Conservation (phyloP, 352 stramenopile species). For the Globisporangium paddicum region DNA sequence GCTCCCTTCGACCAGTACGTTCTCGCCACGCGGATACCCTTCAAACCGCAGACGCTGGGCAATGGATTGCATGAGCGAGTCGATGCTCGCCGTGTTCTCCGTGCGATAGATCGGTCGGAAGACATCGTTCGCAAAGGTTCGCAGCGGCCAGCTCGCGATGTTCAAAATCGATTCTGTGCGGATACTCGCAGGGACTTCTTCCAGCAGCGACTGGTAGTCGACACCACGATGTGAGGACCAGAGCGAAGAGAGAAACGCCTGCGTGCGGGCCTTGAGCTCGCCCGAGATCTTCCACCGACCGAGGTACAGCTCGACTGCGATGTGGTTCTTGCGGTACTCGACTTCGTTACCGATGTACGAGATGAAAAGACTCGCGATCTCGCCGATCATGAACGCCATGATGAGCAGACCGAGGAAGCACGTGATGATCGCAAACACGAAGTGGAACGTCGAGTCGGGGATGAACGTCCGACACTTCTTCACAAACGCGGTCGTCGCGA, state of each 20-base stretch:
- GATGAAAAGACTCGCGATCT: conserved; percentile 67
- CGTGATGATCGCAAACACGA: conserved; percentile 40
- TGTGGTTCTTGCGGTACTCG: conserved; percentile 67
- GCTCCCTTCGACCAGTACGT: conserved; percentile 55
- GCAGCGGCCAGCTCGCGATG: conserved; percentile 38
- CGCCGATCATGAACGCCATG: conserved; percentile 72
- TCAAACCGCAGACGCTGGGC: conserved; percentile 50
- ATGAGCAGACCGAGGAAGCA: conserved; percentile 50
- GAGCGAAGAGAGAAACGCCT: conserved; percentile 52
- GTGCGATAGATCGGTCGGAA: conserved; percentile 34
- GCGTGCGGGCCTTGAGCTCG: conserved; percentile 33
- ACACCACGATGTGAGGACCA: conserved; percentile 63
- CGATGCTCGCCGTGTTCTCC: conserved; percentile 17
- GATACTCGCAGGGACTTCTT: conserved; percentile 43
- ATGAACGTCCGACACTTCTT: conserved; percentile 61
- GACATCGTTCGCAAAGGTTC: conserved; percentile 30
- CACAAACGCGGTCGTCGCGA: conserved; percentile 52
- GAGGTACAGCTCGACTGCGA: conserved; percentile 57
- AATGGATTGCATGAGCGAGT: conserved; percentile 32
- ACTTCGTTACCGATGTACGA: conserved; percentile 72
- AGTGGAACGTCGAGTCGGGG: conserved; percentile 38
- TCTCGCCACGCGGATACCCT: conserved; percentile 52
- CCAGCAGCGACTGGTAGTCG: conserved; percentile 50
- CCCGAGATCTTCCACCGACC: conserved; percentile 41
- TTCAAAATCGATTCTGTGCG: conserved; percentile 43